Conservation (phyloP, 805 yeast genomes). For the Myxozyma neotropica region DNA sequence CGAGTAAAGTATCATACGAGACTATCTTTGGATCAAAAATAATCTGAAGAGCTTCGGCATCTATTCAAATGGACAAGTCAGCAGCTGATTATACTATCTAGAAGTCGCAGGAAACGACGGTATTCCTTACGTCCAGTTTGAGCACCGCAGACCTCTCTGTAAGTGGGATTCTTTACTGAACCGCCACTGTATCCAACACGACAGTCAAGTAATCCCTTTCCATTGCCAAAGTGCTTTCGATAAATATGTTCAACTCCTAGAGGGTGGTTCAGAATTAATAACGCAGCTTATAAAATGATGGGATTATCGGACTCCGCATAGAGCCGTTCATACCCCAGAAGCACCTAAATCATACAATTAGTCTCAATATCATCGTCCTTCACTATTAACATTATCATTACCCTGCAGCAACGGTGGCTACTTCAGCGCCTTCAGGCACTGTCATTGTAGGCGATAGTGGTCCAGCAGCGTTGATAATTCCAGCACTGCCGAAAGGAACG, state of each 20-base stretch:
- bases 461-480: slow-evolving; percentile 6
- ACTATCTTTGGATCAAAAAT: slow-evolving; percentile 74
- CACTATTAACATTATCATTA: no score
- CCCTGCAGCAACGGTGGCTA: slow-evolving; percentile 58
- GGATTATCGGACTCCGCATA: background rate
- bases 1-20: slow-evolving; percentile 62
- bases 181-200: slow-evolving; percentile 95
- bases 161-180: slow-evolving; percentile 53
- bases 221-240: slow-evolving; percentile 62
- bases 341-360: slow-evolving; percentile 45
- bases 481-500: slow-evolving; percentile 13
- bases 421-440: slow-evolving; percentile 51
- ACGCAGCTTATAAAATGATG: no score
- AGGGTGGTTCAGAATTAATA: no score
- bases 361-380: background rate
- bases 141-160: slow-evolving; percentile 74
- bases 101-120: no score
- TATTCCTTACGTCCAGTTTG: slow-evolving; percentile 57
- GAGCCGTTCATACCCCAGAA: slow-evolving; percentile 43
- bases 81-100: background rate
- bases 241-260: slow-evolving; percentile 70
- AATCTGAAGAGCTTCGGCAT: slow-evolving; percentile 83
- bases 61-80: background rate
- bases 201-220: slow-evolving; percentile 68
- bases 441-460: slow-evolving; percentile 40